A percentile compares a stretch with the other conserved stretches of the same genome.
These are phyloP conservation scores for Cladosporium sp. DNA, from an alignment of 2,329 filamentous ascomycete species.

Conservation along the genomic window DNA sequence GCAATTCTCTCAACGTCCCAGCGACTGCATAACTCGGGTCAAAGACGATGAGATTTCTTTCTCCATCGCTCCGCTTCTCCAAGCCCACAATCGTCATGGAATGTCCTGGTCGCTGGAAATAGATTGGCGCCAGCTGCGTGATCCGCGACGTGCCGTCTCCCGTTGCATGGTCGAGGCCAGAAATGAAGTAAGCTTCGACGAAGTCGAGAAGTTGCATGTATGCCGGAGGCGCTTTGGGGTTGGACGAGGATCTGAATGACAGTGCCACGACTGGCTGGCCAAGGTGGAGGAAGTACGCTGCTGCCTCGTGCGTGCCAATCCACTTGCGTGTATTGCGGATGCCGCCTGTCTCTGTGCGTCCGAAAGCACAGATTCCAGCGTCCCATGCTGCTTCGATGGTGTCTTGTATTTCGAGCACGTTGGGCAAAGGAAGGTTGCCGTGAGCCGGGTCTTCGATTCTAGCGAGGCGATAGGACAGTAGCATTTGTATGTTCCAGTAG, in stretches of 20 bases:
- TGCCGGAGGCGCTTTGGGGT: slow-evolving; percentile 46
- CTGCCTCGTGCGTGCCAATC: slow-evolving; percentile 87
- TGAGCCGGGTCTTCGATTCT: slow-evolving; percentile 21
- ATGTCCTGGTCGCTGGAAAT: slow-evolving; percentile 86
- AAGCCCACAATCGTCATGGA: slow-evolving; percentile 87
- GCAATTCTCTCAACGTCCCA: slow-evolving; percentile 56
- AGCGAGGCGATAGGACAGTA: slow-evolving; percentile 53
- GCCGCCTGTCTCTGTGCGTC: slow-evolving; percentile 77
- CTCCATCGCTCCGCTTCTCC: slow-evolving; percentile 63
- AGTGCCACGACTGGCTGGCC: slow-evolving; percentile 50
- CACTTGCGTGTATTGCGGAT: slow-evolving; percentile 88
- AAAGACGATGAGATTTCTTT: slow-evolving; percentile 72
- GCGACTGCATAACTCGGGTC: slow-evolving; percentile 79
- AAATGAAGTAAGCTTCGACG: slow-evolving; percentile 71
- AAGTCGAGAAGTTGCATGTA: slow-evolving; percentile 57
- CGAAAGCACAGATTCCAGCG: slow-evolving; percentile 69
- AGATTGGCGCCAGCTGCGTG: slow-evolving; percentile 76
- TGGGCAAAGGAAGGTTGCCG: slow-evolving; percentile 52
- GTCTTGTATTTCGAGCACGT: slow-evolving; percentile 78
- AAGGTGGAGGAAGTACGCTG: slow-evolving; percentile 73
- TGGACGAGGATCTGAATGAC: slow-evolving; percentile 30
- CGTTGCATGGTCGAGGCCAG: slow-evolving; percentile 43
- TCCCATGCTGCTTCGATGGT: slow-evolving; percentile 88
- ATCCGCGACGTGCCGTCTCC: slow-evolving; percentile 59
- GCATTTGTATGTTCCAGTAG: slow-evolving; percentile 91